Evolutionary conservation across 306 rosid species (phyloP).

Genomic region (Casuarina cunninghamiana): DNA sequence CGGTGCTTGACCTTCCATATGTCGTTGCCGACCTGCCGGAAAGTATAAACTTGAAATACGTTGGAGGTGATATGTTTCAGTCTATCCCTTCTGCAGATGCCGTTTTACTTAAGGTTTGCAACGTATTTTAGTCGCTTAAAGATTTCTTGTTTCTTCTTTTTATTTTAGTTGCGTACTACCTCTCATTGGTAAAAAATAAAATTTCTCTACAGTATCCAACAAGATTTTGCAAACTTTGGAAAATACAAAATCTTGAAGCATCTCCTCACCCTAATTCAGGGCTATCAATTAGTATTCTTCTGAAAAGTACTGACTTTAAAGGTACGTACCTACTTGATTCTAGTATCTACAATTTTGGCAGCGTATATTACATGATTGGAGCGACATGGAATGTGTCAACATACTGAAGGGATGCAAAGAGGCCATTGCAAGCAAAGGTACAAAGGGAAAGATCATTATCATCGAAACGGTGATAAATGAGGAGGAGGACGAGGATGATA

Average conservation of each 20-base stretch:
- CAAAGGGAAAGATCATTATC: conserved; percentile 49
- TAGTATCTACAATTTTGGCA: conserved; percentile 5
- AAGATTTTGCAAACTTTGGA: no score
- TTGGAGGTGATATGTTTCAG: conserved; percentile 55
- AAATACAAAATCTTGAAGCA: no score
- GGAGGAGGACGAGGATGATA: conserved; percentile 21
- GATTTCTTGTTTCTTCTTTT: no score
- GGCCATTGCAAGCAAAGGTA: conserved; percentile 39
- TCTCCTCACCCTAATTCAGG: no score
- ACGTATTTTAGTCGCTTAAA: not conserved
- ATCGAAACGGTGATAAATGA: conserved; percentile 49
- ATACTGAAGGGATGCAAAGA: conserved; percentile 50
- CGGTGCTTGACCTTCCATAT: conserved; percentile 46
- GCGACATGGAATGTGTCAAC: conserved; percentile 40
- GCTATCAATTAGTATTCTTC: no score
- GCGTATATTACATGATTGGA: conserved; percentile 43
- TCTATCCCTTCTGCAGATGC: conserved; percentile 51
- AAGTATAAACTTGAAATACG: conserved; percentile 38
- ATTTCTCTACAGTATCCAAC: no score
- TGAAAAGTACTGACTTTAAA: no score
- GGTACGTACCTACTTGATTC: not conserved
- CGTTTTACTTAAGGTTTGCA: conserved; percentile 42
- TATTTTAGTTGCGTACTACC: no score
- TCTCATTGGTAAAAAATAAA: no score
- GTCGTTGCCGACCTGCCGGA: conserved; percentile 40